Evolutionary conservation across 179 eudicot species (phyloP), one percentile per base, ranked within the genome.

Genomic region (Nepenthes alata): DNA sequence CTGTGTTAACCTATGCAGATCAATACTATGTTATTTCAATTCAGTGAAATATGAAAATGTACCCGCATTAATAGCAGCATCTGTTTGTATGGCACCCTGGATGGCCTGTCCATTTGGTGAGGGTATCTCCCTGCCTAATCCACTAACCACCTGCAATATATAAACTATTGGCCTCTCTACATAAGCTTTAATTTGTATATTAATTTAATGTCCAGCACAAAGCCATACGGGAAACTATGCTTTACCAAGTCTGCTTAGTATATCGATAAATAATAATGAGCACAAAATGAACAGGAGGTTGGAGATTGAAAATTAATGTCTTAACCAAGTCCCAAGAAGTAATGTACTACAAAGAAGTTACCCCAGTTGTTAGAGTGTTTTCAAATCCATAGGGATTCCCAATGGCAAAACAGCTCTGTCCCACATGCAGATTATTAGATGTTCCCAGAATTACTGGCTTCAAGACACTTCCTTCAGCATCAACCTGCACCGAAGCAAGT

Each of bases 1-100:
- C 25, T 25, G 25, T 25, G 25, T 25, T 25, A 25, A 25, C 25
- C 25, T 25, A 25, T 25, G 25, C 25, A 25, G 25, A 1, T 25
- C 25, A 25, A 25, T 25, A 25, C 25, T 25, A 25, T 25, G 25
- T 1, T 25, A 25, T 25, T 25, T 25, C 25, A 25, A 25, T 25
- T 25, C 25, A 25, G 0, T 25, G 25, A 25, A 25, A 25, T 25
- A 25, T 25, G 25, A 25, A 25, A 25, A 25, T 41, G 68, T 63
- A 91, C 97, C 97, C 57, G 97, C 79, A 71, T 88, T 91, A 60
- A 91, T 91, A 65, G 95, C 88, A 71, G 97, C 91, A 82, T 91
- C 97, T 13, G 97, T 91, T 84, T 91, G 97, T 76, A 91, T 91
- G 66, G 89, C 97, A 70, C 96, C 96, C 57, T 86, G 80, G 62